Evolutionary conservation across 345 rosid genomes (phyloP), one percentile per base, ranked within the genome.

Genomic region (Ricinus communis): DNA sequence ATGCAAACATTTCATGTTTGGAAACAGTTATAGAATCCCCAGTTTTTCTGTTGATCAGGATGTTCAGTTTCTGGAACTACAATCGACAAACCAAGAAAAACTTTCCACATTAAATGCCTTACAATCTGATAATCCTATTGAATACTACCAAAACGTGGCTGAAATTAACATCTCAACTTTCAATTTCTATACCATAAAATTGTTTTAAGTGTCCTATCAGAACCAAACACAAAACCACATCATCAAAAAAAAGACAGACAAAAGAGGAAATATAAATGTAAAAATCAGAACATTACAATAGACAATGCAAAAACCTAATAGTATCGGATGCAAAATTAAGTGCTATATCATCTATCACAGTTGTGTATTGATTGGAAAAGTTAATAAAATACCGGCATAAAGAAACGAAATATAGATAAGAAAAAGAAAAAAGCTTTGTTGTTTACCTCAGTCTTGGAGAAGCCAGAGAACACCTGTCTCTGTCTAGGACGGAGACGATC

Each of bases 401-500:
- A 69, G 10, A 33, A 27, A 5, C 52, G 10, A 51, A 16, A 25
- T 0, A 64, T 14, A 68, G 16, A 59, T 52, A 40, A 62, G 4
- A 28, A 38, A 6, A 46, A 58, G n/a, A n/a, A 43, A 0, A 19
- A 0, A 45, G 62, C 38, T 33, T 33, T 2, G 6, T 2, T 33
- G 6, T 33, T 33, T 69, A 85, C 91, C 91, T 87, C 91, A 28
- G 82, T 62, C 40, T 66, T 56, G 2, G 80, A 57, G 74, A 87
- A 87, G 57, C 91, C 91, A 51, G 85, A 72, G 68, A 83, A 87
- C 1, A 63, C 38, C 53, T 53, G 73, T 58, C 85, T 78, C 46
- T 58, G 70, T 38, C 88, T 80, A 1, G 83, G 84, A 30, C 87
- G 86, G 45, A 87, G 85, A 60, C 84, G 82, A 82, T 77, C 89